Evolutionary conservation across 352 stramenopile genomes (phyloP).

Genomic region (Phytopythium cucurbitacearum): DNA sequence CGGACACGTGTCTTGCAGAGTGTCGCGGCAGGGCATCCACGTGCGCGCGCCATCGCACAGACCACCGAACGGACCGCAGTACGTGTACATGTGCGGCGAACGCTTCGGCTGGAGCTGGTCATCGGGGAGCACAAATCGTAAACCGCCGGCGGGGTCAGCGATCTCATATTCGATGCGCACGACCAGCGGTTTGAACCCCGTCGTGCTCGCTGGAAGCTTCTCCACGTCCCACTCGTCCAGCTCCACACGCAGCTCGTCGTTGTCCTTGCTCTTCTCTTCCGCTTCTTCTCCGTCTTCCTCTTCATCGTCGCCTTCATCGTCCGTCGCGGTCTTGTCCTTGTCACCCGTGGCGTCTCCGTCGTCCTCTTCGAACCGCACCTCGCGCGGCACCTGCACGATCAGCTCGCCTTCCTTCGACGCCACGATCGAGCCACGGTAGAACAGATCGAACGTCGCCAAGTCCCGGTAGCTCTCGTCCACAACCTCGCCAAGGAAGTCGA

Average conservation of each 20-base stretch:
- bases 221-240: conserved; percentile 72
- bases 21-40: conserved; percentile 85
- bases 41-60: conserved; percentile 78
- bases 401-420: conserved; percentile 82
- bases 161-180: conserved; percentile 83
- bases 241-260: conserved; percentile 39
- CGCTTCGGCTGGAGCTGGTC: conserved; percentile 61
- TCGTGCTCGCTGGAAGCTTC: conserved; percentile 59
- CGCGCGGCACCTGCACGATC: conserved; percentile 64
- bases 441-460: conserved; percentile 76
- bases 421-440: conserved; percentile 82
- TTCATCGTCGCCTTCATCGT: conserved; percentile 37
- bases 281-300: conserved; percentile 29
- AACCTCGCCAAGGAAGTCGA: conserved; percentile 73
- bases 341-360: conserved; percentile 14
- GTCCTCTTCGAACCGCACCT: conserved; percentile 50
- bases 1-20: conserved; percentile 61
- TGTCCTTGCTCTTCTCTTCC: conserved; percentile 33
- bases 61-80: conserved; percentile 75
- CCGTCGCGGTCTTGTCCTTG: conserved; percentile 5
- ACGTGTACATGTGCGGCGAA: conserved; percentile 85
- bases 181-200: conserved; percentile 59
- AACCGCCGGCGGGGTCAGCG: conserved; percentile 47
- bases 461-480: conserved; percentile 80
- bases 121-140: conserved; percentile 73